These are phyloP conservation scores for Ceriops decandra DNA, from an alignment of 345 rosid genomes.

Conservation along the genomic window DNA sequence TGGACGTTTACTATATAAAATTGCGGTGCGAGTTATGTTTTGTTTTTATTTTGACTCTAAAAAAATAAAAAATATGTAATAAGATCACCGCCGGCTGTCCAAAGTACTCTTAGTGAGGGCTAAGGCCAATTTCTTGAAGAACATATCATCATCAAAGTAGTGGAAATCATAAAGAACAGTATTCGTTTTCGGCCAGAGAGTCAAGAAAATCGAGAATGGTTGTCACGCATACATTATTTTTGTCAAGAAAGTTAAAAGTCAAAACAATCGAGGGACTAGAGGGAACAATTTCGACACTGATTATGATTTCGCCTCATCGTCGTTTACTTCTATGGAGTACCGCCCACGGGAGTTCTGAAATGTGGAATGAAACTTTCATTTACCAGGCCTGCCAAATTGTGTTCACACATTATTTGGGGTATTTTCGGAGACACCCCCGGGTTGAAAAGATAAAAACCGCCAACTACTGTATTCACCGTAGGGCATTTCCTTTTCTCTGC, in stretches of 20 bases:
- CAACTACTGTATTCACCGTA: too few species aligned
- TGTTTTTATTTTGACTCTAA: too few species aligned
- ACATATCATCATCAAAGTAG: constrained; percentile 1
- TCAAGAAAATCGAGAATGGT: not conserved
- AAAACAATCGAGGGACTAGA: not conserved
- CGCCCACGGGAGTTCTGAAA: too few species aligned
- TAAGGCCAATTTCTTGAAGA: not conserved
- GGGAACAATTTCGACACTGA: not conserved
- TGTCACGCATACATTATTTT: not conserved
- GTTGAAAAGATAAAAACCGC: too few species aligned
- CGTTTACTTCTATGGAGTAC: too few species aligned
- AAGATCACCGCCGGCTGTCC: not conserved
- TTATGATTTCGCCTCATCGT: too few species aligned
- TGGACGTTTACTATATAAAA: not conserved
- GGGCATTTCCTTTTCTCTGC: too few species aligned
- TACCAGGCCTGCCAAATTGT: too few species aligned
- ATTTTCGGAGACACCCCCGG: too few species aligned
- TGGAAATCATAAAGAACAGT: not conserved
- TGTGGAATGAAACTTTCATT: too few species aligned
- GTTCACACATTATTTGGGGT: too few species aligned
- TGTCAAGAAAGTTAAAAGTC: not conserved
- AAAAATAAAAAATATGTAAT: not conserved
- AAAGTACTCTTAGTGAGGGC: not conserved
- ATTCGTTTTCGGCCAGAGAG: not conserved
- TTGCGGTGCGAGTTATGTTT: too few species aligned